Evolutionary conservation across 2,329 filamentous ascomycete species (phyloP).

Genomic region (Fusarium piperis): DNA sequence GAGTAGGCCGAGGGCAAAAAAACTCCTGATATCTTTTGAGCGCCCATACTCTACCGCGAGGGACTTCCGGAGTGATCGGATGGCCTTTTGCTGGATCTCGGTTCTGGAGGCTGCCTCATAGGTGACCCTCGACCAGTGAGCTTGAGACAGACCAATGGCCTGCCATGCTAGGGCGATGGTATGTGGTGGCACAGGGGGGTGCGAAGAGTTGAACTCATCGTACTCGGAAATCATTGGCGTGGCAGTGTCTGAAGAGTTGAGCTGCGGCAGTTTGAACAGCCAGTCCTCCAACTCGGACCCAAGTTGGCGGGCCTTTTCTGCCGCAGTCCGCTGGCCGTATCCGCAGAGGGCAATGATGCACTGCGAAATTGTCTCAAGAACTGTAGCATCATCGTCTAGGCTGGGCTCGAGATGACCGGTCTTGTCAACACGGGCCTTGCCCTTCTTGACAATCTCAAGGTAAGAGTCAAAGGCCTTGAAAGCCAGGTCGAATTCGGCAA

Average conservation of each 20-base stretch:
- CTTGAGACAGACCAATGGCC: slow-evolving; percentile 85
- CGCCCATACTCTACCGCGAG: slow-evolving; percentile 73
- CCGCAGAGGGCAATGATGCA: slow-evolving; percentile 84
- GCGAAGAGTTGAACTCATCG: slow-evolving; percentile 47
- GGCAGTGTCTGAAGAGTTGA: slow-evolving; percentile 40
- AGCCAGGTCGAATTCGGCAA: slow-evolving; percentile 92
- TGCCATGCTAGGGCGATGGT: slow-evolving; percentile 79
- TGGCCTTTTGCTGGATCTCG: slow-evolving; percentile 80
- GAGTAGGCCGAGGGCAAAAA: slow-evolving; percentile 85
- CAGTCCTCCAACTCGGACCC: slow-evolving; percentile 78
- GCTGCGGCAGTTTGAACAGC: slow-evolving; percentile 68
- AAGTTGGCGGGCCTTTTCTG: slow-evolving; percentile 80
- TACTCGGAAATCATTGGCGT: slow-evolving; percentile 45
- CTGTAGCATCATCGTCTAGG: slow-evolving; percentile 80
- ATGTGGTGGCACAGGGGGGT: slow-evolving; percentile 62
- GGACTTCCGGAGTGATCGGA: slow-evolving; percentile 78
- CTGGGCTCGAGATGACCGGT: slow-evolving; percentile 74
- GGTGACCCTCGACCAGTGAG: slow-evolving; percentile 86
- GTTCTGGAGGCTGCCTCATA: slow-evolving; percentile 77
- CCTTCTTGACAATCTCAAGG: slow-evolving; percentile 84
- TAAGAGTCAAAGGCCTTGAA: slow-evolving; percentile 94
- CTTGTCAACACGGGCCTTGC: slow-evolving; percentile 85
- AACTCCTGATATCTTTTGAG: slow-evolving; percentile 75
- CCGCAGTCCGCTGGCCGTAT: slow-evolving; percentile 78
- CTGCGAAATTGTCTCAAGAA: slow-evolving; percentile 81